A percentile compares a stretch with the other conserved stretches of the same genome.
Conservation (phyloP, 208 protist species). For the Leishmania gerbilli region DNA sequence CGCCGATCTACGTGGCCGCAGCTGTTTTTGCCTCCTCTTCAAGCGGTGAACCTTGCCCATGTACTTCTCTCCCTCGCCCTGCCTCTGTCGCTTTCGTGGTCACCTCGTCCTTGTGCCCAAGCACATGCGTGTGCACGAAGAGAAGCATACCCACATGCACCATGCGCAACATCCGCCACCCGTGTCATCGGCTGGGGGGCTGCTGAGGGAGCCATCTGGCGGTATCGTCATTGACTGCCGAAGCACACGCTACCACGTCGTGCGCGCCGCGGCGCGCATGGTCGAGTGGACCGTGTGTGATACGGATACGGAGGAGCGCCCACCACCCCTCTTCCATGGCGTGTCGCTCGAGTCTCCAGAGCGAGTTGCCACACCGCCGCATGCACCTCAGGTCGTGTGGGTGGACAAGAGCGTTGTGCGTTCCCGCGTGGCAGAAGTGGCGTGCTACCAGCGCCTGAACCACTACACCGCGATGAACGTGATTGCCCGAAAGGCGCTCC, state of each 20-base stretch:
- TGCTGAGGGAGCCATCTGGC: neutral
- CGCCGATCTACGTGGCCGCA: neutral
- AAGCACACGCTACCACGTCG: conserved; percentile 81
- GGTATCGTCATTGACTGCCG: conserved; percentile 58
- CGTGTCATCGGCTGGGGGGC: neutral
- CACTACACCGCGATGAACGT: conserved; percentile 92
- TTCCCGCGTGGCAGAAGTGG: conserved; percentile 61
- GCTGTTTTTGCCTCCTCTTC: neutral
- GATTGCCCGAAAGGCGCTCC: conserved; percentile 88
- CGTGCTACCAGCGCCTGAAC: conserved; percentile 88
- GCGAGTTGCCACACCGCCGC: conserved; percentile 10
- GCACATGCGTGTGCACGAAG: neutral
- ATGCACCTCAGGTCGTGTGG: conserved; percentile 87
- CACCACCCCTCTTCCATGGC: conserved; percentile 48
- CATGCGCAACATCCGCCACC: neutral
- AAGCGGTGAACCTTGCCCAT: neutral
- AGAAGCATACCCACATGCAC: neutral
- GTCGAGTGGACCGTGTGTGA: conserved; percentile 76
- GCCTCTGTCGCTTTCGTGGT: neutral
- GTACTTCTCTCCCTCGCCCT: neutral
- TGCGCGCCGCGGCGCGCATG: conserved; percentile 57
- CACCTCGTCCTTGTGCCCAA: neutral
- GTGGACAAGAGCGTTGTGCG: conserved; percentile 79
- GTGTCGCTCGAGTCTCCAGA: conserved; percentile 17
- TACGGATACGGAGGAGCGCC: conserved; percentile 23